Evolutionary conservation across 805 yeast species (phyloP).

Genomic region (Ogataea nitratoaversa): DNA sequence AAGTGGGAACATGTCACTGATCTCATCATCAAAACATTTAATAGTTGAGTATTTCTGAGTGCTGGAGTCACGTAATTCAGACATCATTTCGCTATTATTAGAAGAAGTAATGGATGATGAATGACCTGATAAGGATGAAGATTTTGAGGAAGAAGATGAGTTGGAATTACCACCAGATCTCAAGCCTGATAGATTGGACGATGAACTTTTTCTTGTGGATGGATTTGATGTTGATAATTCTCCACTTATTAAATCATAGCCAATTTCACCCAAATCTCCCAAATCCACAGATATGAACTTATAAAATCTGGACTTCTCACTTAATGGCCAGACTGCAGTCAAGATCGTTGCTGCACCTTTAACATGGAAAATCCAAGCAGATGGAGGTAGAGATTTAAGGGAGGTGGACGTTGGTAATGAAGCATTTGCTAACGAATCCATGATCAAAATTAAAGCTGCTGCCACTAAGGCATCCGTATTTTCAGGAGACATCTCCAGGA

Average conservation of each 20-base stretch:
- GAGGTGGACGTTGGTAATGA: constrained; percentile 49
- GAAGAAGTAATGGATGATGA: constrained; percentile 5
- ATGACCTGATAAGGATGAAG: constrained; percentile 4
- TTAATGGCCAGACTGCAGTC: constrained; percentile 94
- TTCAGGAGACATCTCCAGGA: constrained; percentile 72
- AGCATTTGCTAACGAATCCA: constrained; percentile 94
- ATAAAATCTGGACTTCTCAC: constrained; percentile 60
- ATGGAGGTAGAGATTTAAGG: constrained; percentile 72
- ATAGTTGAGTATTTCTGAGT: constrained; percentile 46
- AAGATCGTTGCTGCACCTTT: constrained; percentile 95
- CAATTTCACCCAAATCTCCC: constrained; percentile 80
- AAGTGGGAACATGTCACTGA: constrained; percentile 83
- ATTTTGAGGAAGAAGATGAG: background rate
- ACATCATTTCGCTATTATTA: constrained; percentile 5
- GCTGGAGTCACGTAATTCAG: constrained; percentile 10
- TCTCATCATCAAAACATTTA: constrained; percentile 80
- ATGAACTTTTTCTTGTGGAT: constrained; percentile 12
- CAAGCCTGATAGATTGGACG: constrained; percentile 27
- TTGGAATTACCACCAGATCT: background rate
- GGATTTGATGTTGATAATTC: constrained; percentile 27
- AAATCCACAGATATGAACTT: constrained; percentile 79
- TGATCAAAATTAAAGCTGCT: constrained; percentile 79
- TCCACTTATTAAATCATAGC: constrained; percentile 32
- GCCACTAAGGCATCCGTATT: constrained; percentile 94
- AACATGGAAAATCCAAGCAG: constrained; percentile 96